These are phyloP conservation scores for Trypanosoma avium DNA, from an alignment of 208 protist species.

Conservation along the genomic window DNA sequence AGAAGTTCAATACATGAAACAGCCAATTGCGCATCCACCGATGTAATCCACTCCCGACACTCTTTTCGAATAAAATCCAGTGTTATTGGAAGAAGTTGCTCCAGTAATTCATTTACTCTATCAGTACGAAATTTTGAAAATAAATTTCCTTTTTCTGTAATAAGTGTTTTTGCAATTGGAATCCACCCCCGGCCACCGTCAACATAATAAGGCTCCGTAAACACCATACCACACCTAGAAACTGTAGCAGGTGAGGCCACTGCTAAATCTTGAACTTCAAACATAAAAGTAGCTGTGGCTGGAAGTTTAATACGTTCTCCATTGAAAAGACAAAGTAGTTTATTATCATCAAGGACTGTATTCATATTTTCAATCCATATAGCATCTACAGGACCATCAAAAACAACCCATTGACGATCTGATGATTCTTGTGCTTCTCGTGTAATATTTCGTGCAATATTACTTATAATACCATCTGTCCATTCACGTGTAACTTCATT, in stretches of 20 bases:
- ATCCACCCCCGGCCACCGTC: constrained; percentile 90
- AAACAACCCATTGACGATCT: constrained; percentile 95
- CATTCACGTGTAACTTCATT: constrained; percentile 97
- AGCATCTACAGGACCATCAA: constrained; percentile 99
- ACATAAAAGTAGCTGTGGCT: constrained; percentile 94
- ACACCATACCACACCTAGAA: constrained; percentile 99
- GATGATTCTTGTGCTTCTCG: constrained; percentile 58
- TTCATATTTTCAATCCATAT: constrained; percentile 99
- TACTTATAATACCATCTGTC: constrained; percentile 96
- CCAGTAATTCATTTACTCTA: constrained; percentile 75
- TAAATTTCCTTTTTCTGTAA: constrained; percentile 43
- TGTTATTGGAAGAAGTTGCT: constrained; percentile 69
- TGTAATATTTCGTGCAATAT: constrained; percentile 89
- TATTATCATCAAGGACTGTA: constrained; percentile 99
- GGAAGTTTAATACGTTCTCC: constrained; percentile 97
- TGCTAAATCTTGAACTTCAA: constrained; percentile 97
- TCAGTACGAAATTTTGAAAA: constrained; percentile 49
- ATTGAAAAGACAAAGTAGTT: constrained; percentile 97
- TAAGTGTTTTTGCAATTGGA: constrained; percentile 71
- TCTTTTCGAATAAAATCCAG: constrained; percentile 88
- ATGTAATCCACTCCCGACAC: constrained; percentile 89
- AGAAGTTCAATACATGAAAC: constrained; percentile 92
- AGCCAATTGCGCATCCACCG: constrained; percentile 89
- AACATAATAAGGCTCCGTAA: constrained; percentile 93
- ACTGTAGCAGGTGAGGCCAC: constrained; percentile 98